Evolutionary conservation across 306 rosid species (phyloP).

Genomic region (Casuarina equisetifolia): DNA sequence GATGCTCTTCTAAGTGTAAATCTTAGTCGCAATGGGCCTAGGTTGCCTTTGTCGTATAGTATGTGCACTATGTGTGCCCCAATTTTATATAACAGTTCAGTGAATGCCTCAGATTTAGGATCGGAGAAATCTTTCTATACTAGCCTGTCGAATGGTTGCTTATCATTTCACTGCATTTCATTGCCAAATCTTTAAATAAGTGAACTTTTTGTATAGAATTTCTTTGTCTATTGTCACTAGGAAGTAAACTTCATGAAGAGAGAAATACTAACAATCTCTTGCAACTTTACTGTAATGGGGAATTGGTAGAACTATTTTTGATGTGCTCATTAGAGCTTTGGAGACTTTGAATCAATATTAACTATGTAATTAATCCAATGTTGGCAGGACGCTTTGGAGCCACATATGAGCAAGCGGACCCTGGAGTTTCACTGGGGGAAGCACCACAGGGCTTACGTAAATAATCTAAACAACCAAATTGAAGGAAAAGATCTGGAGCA

Average conservation of each 20-base stretch:
- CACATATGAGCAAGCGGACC: conserved; percentile 76
- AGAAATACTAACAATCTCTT: neutral
- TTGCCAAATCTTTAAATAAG: neutral
- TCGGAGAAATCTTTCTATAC: neutral
- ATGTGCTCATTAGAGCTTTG: neutral
- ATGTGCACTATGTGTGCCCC: neutral
- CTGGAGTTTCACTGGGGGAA: conserved; percentile 92
- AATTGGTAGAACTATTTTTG: neutral
- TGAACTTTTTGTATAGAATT: neutral
- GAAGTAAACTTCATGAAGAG: neutral
- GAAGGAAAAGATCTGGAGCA: conserved; percentile 76
- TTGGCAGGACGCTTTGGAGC: conserved; percentile 84
- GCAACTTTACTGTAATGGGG: neutral
- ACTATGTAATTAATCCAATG: neutral
- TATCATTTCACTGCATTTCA: neutral
- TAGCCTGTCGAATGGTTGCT: neutral
- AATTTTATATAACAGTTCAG: neutral
- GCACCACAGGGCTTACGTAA: conserved; percentile 85
- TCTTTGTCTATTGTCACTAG: neutral
- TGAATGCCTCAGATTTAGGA: neutral
- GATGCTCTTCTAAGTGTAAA: neutral
- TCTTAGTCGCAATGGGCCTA: neutral
- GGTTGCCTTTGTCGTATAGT: neutral
- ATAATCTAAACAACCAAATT: conserved; percentile 76
- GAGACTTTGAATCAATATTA: conserved; percentile 16